Base-by-base conservation (phyloP, 192 early-diverging fungal species). In the Helicostylum pulchrum region DNA sequence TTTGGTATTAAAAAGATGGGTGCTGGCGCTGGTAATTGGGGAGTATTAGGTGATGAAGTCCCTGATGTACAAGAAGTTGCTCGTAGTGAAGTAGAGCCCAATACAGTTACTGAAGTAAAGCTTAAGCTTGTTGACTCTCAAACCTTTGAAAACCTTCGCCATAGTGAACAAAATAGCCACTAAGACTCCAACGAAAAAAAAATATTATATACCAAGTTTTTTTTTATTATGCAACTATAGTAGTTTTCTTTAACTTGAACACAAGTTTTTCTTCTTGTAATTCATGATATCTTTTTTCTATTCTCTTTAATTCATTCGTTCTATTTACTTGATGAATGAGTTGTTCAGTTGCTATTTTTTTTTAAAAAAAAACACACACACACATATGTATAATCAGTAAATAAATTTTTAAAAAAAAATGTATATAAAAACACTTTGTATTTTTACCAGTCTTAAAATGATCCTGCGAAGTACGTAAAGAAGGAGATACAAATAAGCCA, bases 401-500 rank as follows among this genome's bases (percentile, higher is more conserved):
- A 39, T 9, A 6, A 39, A 39, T 36, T 36, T 7, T n/a, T 26
- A 26, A 26, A 26, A 39, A 39, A 9, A 6, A 39, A 9, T 39
- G 9, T 52, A 52, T 31, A 53, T 23, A 44, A 8, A 19, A 26
- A 14, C 26, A 26, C 26, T 26, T 2, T n/a, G 12, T 50, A 3
- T 53, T 0, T 48, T 46, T 64, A 79, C 78, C 66, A 50, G 55
- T 64, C 46, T 72, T 71, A 20, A 79, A 79, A 44, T 70, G 64
- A 9, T 56, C 49, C 34, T 79, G 78, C 11, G 71, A 55, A 2
- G 66, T 73, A 19, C 72, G 63, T 50, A 79, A 44, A 10, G 75
- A 74, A 10, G 72, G 44, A 15, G 78, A 66, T 26, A 79, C 78
- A 43, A 79, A 67, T 9, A 77, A n/a, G 5, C 78, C 78, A 69